These are phyloP conservation scores for Symmetrospora coprosmae DNA, from an alignment of 768 basidiomycete genomes.

Conservation along the genomic window DNA sequence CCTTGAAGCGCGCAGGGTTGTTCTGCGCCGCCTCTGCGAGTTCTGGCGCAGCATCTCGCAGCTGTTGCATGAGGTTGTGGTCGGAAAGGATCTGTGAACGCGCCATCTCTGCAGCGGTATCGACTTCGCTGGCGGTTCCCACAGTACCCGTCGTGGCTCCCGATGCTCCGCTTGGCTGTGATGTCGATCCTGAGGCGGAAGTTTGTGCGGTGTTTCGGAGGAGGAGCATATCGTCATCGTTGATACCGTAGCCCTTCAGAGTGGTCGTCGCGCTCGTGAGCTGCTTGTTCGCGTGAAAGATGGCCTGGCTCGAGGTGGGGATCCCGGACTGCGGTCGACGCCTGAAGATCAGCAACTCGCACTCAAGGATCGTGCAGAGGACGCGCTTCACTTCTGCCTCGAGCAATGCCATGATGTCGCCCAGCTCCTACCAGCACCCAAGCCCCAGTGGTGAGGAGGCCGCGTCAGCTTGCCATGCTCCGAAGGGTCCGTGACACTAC, in stretches of 20 bases:
- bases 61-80: slow-evolving; percentile 58
- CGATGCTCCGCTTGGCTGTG: background rate
- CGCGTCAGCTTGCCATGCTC: too few relatives aligned
- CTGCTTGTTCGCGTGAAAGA: slow-evolving; percentile 55
- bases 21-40: slow-evolving; percentile 55
- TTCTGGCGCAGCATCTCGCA: slow-evolving; percentile 70
- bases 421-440: slow-evolving; percentile 72
- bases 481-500: too few relatives aligned
- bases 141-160: background rate
- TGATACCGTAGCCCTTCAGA: slow-evolving; percentile 51
- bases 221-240: slow-evolving; percentile 51
- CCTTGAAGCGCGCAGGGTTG: slow-evolving; percentile 60
- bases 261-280: slow-evolving; percentile 54
- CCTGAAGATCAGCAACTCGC: background rate
- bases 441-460: too few relatives aligned
- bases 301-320: slow-evolving; percentile 55
- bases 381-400: slow-evolving; percentile 70
- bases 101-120: slow-evolving; percentile 80
- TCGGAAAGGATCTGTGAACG: slow-evolving; percentile 73
- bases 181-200: background rate
- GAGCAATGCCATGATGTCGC: slow-evolving; percentile 82
- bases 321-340: slow-evolving; percentile 53
- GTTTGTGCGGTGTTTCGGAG: slow-evolving; percentile 45
- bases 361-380: background rate
- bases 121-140: slow-evolving; percentile 44